A percentile compares a stretch with the other conserved stretches of the same genome.
Conservation (phyloP, 2,329 filamentous ascomycete species). For the Calonectria hawksworthii region DNA sequence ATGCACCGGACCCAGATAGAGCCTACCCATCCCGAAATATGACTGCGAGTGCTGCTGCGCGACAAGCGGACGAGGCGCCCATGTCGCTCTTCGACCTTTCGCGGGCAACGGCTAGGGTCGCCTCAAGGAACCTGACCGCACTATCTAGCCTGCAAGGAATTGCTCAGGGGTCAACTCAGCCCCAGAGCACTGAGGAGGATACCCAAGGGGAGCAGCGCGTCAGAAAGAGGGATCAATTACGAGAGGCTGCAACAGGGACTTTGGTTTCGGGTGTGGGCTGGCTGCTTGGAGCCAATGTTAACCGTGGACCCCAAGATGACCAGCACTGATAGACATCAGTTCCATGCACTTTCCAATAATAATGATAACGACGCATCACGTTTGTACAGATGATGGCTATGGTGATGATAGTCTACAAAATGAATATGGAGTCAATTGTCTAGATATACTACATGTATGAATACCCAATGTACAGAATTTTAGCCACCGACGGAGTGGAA, state of each 20-base stretch:
- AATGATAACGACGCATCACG: not conserved
- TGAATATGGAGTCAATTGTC: slow-evolving; percentile 1
- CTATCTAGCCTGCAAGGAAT: slow-evolving; percentile 64
- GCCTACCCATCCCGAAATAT: slow-evolving; percentile 49
- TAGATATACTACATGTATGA: slow-evolving; percentile 16
- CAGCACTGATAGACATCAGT: slow-evolving; percentile 16
- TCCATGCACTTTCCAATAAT: not conserved
- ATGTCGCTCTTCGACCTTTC: slow-evolving; percentile 77
- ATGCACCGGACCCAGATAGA: slow-evolving; percentile 45
- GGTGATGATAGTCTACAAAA: not conserved
- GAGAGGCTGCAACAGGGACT: slow-evolving; percentile 76
- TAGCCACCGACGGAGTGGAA: not conserved
- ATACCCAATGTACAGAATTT: slow-evolving; percentile 6
- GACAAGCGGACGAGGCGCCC: slow-evolving; percentile 67
- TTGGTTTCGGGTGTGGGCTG: slow-evolving; percentile 77
- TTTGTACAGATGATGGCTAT: not conserved
- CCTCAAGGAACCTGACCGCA: slow-evolving; percentile 70
- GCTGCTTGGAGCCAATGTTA: slow-evolving; percentile 71
- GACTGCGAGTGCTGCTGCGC: slow-evolving; percentile 51
- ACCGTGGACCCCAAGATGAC: slow-evolving; percentile 33
- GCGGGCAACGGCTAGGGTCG: slow-evolving; percentile 70
- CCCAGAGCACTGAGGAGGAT: slow-evolving; percentile 43
- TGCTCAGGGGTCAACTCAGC: slow-evolving; percentile 35
- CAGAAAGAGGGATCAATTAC: slow-evolving; percentile 80
- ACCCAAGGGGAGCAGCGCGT: slow-evolving; percentile 55